A percentile compares a stretch with the other conserved stretches of the same genome.
phyloP scores from a whole-genome alignment of 768 basidiomycete genomes.

The Podaxis sp. region DNA sequence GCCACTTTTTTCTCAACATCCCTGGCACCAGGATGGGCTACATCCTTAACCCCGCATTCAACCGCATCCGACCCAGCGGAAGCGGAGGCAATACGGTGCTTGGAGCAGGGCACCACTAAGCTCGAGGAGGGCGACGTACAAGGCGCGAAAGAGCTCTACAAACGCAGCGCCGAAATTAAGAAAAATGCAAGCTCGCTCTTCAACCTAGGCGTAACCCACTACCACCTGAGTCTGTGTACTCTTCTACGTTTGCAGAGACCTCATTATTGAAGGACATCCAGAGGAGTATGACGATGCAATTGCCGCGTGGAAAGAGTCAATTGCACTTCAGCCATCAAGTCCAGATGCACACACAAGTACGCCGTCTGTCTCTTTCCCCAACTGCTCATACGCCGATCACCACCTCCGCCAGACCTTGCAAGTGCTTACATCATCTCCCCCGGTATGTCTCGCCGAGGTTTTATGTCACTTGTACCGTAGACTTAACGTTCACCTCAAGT shows the following conservation, averaged over 20 bases:
- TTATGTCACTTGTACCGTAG: conserved; percentile 4
- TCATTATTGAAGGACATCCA: conserved; percentile 24
- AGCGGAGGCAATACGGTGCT: conserved; percentile 67
- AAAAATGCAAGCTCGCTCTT: conserved; percentile 78
- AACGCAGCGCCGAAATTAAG: conserved; percentile 76
- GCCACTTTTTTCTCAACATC: background rate
- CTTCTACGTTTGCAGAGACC: background rate
- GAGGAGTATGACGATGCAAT: conserved; percentile 90
- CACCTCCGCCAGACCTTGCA: conserved; percentile 58
- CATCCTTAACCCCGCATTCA: conserved; percentile 78
- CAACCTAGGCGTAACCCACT: conserved; percentile 86
- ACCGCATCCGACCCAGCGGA: conserved; percentile 80
- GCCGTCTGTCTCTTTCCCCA: conserved; percentile 21
- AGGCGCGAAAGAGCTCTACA: conserved; percentile 71
- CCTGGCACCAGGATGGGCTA: conserved; percentile 61
- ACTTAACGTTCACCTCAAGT: conserved; percentile 27
- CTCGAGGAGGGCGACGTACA: conserved; percentile 85
- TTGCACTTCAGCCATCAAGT: conserved; percentile 74
- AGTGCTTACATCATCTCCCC: conserved; percentile 84
- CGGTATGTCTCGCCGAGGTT: conserved; percentile 21
- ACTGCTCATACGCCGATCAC: conserved; percentile 8
- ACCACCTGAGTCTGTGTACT: conserved; percentile 69
- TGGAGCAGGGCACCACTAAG: conserved; percentile 80
- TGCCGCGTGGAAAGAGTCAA: conserved; percentile 81
- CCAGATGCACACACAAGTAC: conserved; percentile 85